A percentile compares a stretch with the other conserved stretches of the same genome.
phyloP scores from a whole-genome alignment of 2,329 filamentous ascomycete genomes.

The Ophiosphaerella narmari region DNA sequence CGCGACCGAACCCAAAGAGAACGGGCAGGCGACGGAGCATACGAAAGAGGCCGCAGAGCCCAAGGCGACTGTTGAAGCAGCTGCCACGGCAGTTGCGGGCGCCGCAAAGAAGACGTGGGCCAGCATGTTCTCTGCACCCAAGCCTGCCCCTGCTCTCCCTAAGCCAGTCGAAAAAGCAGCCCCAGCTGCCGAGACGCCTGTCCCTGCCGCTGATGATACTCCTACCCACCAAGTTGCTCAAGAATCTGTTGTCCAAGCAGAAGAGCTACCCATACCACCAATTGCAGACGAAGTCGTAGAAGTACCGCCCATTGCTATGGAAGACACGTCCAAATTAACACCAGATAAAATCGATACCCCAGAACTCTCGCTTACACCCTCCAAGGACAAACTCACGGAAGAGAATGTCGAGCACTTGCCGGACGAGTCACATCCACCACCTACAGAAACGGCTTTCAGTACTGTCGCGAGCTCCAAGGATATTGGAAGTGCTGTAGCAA shows the following conservation, averaged over 20 bases:
- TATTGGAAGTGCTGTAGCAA: slow-evolving; percentile 60
- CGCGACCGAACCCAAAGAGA: slow-evolving; percentile 32
- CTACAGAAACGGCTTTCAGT: slow-evolving; percentile 84
- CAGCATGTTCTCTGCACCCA: slow-evolving; percentile 57
- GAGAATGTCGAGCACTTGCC: slow-evolving; percentile 90
- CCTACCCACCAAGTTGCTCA: slow-evolving; percentile 47
- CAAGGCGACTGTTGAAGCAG: slow-evolving; percentile 18
- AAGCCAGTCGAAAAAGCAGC: slow-evolving; percentile 44
- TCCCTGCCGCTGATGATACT: slow-evolving; percentile 38
- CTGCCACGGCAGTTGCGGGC: slow-evolving; percentile 34
- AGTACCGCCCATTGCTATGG: slow-evolving; percentile 32
- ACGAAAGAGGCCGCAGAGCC: slow-evolving; percentile 18
- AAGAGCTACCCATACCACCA: slow-evolving; percentile 48
- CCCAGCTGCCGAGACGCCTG: slow-evolving; percentile 45
- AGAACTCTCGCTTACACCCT: slow-evolving; percentile 61
- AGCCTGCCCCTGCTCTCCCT: slow-evolving; percentile 50
- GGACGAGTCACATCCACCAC: slow-evolving; percentile 76
- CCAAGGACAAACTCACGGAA: slow-evolving; percentile 84
- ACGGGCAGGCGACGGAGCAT: slow-evolving; percentile 22
- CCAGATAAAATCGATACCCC: slow-evolving; percentile 53
- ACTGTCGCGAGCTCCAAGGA: slow-evolving; percentile 87
- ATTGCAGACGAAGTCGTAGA: slow-evolving; percentile 44
- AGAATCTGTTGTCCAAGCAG: slow-evolving; percentile 44
- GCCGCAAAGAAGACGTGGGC: slow-evolving; percentile 59
- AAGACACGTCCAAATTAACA: slow-evolving; percentile 33